Conservation (phyloP, 176 grass and related monocot genomes). For the Bromus sterilis region DNA sequence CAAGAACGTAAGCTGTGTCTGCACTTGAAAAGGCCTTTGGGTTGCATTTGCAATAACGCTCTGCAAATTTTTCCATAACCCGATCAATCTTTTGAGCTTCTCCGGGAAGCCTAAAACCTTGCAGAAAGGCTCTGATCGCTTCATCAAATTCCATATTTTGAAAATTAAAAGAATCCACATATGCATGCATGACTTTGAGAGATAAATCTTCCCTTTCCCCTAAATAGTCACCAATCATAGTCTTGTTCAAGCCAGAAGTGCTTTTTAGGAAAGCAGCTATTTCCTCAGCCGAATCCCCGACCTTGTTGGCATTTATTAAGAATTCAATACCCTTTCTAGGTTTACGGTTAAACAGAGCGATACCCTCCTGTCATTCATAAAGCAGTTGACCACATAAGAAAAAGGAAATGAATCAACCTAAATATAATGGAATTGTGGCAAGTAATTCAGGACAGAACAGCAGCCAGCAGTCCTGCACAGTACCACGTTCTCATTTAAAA, state of each 20-base stretch:
- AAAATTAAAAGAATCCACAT: conserved; percentile 97
- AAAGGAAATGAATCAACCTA: conserved; percentile 8
- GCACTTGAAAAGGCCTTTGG: conserved; percentile 91
- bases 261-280: conserved; percentile 89
- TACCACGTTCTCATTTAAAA: conserved; percentile 11
- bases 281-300: conserved; percentile 78
- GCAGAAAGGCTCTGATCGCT: conserved; percentile 83
- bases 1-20: conserved; percentile 97
- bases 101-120: conserved; percentile 93
- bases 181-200: conserved; percentile 97
- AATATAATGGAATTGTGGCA: background rate
- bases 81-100: conserved; percentile 99
- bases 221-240: conserved; percentile 95
- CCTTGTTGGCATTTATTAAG: conserved; percentile 83
- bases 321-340: conserved; percentile 98
- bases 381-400: conserved; percentile 30
- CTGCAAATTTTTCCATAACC: conserved; percentile 98
- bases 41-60: conserved; percentile 94
- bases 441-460: conserved; percentile 4
- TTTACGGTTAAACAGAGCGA: conserved; percentile 90
- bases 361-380: conserved; percentile 77
- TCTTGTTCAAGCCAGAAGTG: conserved; percentile 91
- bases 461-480: background rate
- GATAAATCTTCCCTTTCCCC: conserved; percentile 93
- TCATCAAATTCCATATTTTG: conserved; percentile 92